These are phyloP conservation scores for Trichoderma polysporum DNA, from an alignment of 2,329 filamentous ascomycete genomes.

Conservation along the genomic window DNA sequence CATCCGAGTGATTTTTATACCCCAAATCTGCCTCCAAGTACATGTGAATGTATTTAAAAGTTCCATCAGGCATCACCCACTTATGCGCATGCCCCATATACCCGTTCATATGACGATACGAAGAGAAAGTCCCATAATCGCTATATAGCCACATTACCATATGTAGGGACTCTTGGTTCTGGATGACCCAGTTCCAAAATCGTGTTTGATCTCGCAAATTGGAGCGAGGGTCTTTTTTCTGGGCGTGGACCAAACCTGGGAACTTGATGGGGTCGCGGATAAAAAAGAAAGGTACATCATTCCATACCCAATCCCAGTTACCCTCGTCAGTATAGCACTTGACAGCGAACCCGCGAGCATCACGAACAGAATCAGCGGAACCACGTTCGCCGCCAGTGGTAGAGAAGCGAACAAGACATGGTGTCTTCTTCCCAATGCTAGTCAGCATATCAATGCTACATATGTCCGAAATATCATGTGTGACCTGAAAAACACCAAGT, in stretches of 20 bases:
- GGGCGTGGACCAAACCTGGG: neutral
- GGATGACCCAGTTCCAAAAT: neutral
- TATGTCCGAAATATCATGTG: neutral
- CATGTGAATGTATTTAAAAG: neutral
- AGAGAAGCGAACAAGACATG: neutral
- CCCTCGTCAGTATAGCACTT: neutral
- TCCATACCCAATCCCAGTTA: neutral
- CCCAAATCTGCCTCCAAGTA: neutral
- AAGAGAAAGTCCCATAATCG: neutral
- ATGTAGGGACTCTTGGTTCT: neutral
- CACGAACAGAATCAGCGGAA: neutral
- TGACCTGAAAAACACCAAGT: neutral
- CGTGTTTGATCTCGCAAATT: neutral
- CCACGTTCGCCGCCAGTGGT: neutral
- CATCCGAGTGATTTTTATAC: neutral
- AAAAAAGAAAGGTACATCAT: neutral
- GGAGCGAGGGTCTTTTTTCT: neutral
- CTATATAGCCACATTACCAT: neutral
- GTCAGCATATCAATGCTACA: neutral
- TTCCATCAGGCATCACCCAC: neutral
- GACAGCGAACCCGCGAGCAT: neutral
- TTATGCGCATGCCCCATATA: neutral
- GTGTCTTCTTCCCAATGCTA: neutral
- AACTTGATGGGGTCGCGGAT: neutral
- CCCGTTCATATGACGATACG: neutral